These are phyloP conservation scores for Candida ortonii DNA, from an alignment of 805 yeast species.

Conservation along the genomic window DNA sequence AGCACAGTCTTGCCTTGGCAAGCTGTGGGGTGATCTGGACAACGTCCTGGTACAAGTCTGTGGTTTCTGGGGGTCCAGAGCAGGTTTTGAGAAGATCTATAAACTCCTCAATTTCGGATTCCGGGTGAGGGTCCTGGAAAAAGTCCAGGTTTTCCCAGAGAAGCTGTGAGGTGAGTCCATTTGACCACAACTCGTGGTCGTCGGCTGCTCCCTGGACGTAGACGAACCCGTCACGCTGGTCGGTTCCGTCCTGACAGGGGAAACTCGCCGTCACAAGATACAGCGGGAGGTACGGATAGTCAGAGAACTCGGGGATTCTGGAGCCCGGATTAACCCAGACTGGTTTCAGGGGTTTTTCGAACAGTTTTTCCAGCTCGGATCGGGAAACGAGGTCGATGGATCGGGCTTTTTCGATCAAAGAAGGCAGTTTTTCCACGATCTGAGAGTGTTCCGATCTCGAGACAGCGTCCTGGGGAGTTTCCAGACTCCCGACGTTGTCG, in stretches of 20 bases:
- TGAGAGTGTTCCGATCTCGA: slow-evolving; percentile 54
- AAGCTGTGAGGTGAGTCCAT: slow-evolving; percentile 47
- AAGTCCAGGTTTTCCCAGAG: slow-evolving; percentile 51
- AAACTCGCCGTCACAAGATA: slow-evolving; percentile 61
- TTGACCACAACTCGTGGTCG: slow-evolving; percentile 86
- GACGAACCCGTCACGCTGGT: slow-evolving; percentile 43
- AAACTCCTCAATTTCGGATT: slow-evolving; percentile 27
- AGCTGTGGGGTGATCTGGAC: slow-evolving; percentile 10
- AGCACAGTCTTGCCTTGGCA: slow-evolving; percentile 10
- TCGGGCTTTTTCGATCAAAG: slow-evolving; percentile 44
- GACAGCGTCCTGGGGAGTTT: slow-evolving; percentile 52
- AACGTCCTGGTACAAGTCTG: slow-evolving; percentile 1
- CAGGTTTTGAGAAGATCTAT: slow-evolving; percentile 3
- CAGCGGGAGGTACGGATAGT: slow-evolving; percentile 37
- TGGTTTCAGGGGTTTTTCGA: slow-evolving; percentile 56
- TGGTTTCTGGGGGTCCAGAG: background rate
- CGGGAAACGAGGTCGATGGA: slow-evolving; percentile 7
- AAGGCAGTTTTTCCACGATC: slow-evolving; percentile 47
- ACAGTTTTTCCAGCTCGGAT: slow-evolving; percentile 1
- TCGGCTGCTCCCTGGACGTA: slow-evolving; percentile 95
- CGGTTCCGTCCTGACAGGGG: slow-evolving; percentile 57
- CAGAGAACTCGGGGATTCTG: slow-evolving; percentile 10
- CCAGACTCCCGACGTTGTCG: slow-evolving; percentile 25
- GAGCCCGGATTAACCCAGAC: slow-evolving; percentile 65
- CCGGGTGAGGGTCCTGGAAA: slow-evolving; percentile 28